Evolutionary conservation across 176 grass and related monocot genomes (phyloP).

Genomic region (Rhynchospora breviuscula): DNA sequence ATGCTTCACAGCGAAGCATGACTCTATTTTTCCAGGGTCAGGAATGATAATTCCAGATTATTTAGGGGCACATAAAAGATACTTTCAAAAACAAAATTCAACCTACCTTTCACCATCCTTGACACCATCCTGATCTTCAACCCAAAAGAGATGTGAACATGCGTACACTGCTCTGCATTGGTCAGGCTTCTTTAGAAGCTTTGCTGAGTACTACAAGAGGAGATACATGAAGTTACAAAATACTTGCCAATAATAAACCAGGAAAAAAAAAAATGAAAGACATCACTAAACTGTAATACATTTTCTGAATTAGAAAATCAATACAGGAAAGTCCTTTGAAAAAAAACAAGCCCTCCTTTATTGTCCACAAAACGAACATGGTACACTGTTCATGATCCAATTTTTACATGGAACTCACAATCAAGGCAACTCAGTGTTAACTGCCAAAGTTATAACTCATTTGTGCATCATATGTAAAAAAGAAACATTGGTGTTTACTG

Average conservation of each 20-base stretch:
- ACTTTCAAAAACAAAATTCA: constrained; percentile 5
- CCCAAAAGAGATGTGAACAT: constrained; percentile 98
- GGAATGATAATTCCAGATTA: neutral
- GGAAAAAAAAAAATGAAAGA: neutral
- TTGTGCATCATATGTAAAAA: neutral
- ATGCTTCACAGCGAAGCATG: neutral
- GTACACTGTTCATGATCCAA: neutral
- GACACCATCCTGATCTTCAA: constrained; percentile 94
- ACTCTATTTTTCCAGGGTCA: neutral
- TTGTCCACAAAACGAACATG: neutral
- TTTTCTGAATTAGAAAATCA: neutral
- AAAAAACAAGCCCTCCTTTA: neutral
- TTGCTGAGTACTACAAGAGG: constrained; percentile 80
- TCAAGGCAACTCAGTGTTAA: neutral
- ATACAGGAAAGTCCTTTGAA: neutral
- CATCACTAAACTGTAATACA: neutral
- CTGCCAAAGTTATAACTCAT: neutral
- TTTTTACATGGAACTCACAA: neutral
- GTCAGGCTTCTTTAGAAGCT: constrained; percentile 97
- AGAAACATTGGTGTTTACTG: neutral
- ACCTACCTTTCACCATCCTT: constrained; percentile 97
- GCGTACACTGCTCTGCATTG: constrained; percentile 98
- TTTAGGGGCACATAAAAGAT: constrained; percentile 2
- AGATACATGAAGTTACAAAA: constrained; percentile 14
- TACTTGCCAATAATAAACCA: neutral